phyloP scores from a whole-genome alignment of 805 yeast genomes.

The Myxozyma lipomycoides region DNA sequence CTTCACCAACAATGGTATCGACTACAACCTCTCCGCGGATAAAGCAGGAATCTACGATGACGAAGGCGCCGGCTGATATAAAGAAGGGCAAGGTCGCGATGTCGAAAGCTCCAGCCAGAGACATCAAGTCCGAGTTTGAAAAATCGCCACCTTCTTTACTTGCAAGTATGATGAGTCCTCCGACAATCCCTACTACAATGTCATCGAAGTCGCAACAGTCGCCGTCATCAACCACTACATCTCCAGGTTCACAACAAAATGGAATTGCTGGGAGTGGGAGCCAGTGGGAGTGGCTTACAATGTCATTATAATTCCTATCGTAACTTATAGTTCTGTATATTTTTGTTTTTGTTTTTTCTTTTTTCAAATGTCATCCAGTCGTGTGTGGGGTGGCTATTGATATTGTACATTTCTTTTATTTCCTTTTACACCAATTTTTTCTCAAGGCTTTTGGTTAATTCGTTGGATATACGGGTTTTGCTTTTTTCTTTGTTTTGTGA shows the following conservation, averaged over 20 bases:
- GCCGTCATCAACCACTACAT: neutral
- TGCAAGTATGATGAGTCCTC: neutral
- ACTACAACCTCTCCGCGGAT: neutral
- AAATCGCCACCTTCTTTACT: constrained; percentile 3
- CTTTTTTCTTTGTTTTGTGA: neutral
- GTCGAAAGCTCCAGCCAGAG: neutral
- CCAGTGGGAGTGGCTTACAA: constrained; percentile 38
- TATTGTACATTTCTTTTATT: neutral
- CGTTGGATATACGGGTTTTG: neutral
- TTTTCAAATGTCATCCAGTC: neutral
- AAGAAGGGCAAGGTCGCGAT: neutral
- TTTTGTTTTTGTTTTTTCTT: neutral
- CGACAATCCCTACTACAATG: neutral
- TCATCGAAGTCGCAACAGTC: neutral
- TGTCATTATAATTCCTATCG: constrained; percentile 31
- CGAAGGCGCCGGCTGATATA: neutral
- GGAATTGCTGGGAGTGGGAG: constrained; percentile 14
- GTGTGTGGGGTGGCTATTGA: neutral
- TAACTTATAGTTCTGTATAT: neutral
- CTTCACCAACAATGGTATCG: too few relatives aligned
- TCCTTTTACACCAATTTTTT: neutral
- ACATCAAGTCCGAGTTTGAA: neutral
- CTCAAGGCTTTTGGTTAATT: neutral
- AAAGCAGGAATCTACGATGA: neutral
- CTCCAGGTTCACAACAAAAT: neutral